phyloP scores from a whole-genome alignment of 2,329 filamentous ascomycete genomes.

The Ophiosphaerella korrae region DNA sequence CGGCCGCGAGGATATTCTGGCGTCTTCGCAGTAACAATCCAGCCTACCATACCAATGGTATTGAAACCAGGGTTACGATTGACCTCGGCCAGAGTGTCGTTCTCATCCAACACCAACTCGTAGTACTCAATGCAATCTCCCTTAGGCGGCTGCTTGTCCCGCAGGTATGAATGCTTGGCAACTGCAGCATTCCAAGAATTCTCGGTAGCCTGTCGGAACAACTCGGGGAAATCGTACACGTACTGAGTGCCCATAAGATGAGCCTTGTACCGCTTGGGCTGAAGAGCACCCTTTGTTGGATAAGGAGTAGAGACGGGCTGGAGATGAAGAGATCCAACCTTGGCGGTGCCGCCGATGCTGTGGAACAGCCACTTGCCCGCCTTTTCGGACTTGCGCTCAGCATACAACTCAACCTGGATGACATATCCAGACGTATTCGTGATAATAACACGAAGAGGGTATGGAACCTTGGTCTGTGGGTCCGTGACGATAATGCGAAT shows the following conservation, averaged over 20 bases:
- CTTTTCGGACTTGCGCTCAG: conserved; percentile 97
- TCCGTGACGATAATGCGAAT: conserved; percentile 99
- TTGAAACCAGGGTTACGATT: conserved; percentile 95
- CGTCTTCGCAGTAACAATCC: conserved; percentile 92
- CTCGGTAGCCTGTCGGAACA: conserved; percentile 97
- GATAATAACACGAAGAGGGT: conserved; percentile 93
- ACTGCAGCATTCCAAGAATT: conserved; percentile 86
- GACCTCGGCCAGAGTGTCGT: conserved; percentile 89
- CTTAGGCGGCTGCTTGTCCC: conserved; percentile 78
- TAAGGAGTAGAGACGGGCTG: conserved; percentile 90
- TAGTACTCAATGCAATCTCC: conserved; percentile 94
- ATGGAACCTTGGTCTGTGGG: conserved; percentile 78
- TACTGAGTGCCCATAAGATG: conserved; percentile 99
- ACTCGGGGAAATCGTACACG: conserved; percentile 98
- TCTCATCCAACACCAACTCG: conserved; percentile 93
- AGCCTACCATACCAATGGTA: conserved; percentile 96
- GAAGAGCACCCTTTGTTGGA: conserved; percentile 96
- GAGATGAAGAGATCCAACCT: conserved; percentile 94
- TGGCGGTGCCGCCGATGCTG: conserved; percentile 91
- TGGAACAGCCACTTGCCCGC: conserved; percentile 95
- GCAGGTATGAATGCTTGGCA: conserved; percentile 73
- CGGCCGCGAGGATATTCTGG: conserved; percentile 93
- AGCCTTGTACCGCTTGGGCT: conserved; percentile 99
- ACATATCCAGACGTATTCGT: conserved; percentile 98
- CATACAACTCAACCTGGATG: conserved; percentile 96